A percentile compares a stretch with the other conserved stretches of the same genome.
Evolutionary conservation across 2,329 filamentous ascomycete species (phyloP).

Genomic region (Epichloe brachyelytri): DNA sequence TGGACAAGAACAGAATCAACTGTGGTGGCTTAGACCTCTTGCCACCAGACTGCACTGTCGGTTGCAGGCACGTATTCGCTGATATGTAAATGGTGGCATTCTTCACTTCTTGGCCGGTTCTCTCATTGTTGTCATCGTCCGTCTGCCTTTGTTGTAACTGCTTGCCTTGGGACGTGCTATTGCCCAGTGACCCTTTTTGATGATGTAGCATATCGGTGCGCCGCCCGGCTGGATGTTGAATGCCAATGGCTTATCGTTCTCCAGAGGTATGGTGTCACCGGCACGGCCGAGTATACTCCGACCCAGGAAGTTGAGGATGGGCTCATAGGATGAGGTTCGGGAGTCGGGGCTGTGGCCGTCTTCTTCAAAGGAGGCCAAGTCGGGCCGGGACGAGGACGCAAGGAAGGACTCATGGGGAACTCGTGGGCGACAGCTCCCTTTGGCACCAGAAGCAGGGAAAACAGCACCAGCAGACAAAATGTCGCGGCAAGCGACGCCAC

Average conservation of each 20-base stretch:
- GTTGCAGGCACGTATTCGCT: constrained; percentile 76
- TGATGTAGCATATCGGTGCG: constrained; percentile 31
- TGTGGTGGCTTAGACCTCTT: constrained; percentile 43
- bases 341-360: constrained; percentile 4
- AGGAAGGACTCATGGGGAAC: constrained; percentile 10
- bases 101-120: background rate
- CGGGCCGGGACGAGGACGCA: background rate
- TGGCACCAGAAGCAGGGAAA: constrained; percentile 45
- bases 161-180: constrained; percentile 7
- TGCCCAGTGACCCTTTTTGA: constrained; percentile 18
- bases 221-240: constrained; percentile 50
- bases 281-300: constrained; percentile 50
- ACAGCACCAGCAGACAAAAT: constrained; percentile 45
- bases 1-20: constrained; percentile 66
- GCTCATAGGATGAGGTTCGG: constrained; percentile 34
- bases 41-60: constrained; percentile 20
- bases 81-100: constrained; percentile 57
- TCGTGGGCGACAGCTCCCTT: constrained; percentile 52
- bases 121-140: background rate
- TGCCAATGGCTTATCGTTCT: constrained; percentile 51
- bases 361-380: background rate
- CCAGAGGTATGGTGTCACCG: constrained; percentile 35
- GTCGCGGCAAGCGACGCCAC: constrained; percentile 52
- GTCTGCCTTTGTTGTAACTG: background rate
- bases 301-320: constrained; percentile 48